Percentiles rank a stretch among this genome's conserved stretches.
Evolutionary conservation across 805 yeast genomes (phyloP).

Genomic region (Lachancea meyersii): DNA sequence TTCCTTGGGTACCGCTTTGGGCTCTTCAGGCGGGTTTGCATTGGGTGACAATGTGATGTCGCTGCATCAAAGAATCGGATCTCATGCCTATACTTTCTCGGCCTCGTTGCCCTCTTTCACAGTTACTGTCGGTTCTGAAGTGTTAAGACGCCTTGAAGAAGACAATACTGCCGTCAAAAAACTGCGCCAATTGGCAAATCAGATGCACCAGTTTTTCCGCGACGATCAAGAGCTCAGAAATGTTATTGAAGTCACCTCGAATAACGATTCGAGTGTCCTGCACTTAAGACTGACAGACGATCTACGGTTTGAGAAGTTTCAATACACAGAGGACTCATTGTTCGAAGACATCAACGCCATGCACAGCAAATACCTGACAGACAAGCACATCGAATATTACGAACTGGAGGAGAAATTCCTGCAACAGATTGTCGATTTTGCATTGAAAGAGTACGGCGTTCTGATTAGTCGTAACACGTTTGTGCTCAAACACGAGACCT

Average conservation of each 20-base stretch:
- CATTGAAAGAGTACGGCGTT: constrained; percentile 46
- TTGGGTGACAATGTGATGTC: constrained; percentile 80
- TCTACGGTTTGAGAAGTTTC: constrained; percentile 28
- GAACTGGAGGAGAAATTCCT: constrained; percentile 52
- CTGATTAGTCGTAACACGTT: constrained; percentile 60
- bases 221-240: constrained; percentile 34
- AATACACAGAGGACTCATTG: constrained; percentile 24
- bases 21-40: constrained; percentile 90
- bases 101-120: constrained; percentile 93
- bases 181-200: constrained; percentile 38
- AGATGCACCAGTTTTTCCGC: constrained; percentile 38
- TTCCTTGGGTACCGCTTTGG: constrained; percentile 73
- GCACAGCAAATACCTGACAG: constrained; percentile 31
- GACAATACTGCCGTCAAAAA: constrained; percentile 31
- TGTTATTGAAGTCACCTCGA: constrained; percentile 49
- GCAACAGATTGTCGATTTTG: constrained; percentile 57
- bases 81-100: constrained; percentile 85
- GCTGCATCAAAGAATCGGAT: constrained; percentile 85
- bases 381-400: constrained; percentile 32
- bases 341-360: constrained; percentile 21
- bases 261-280: constrained; percentile 56
- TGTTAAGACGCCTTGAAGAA: constrained; percentile 44
- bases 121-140: constrained; percentile 57
- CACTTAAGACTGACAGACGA: constrained; percentile 54
- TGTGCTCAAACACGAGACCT: constrained; percentile 64